phyloP scores from a whole-genome alignment of 345 rosid species.

The Ailanthus altissimus region DNA sequence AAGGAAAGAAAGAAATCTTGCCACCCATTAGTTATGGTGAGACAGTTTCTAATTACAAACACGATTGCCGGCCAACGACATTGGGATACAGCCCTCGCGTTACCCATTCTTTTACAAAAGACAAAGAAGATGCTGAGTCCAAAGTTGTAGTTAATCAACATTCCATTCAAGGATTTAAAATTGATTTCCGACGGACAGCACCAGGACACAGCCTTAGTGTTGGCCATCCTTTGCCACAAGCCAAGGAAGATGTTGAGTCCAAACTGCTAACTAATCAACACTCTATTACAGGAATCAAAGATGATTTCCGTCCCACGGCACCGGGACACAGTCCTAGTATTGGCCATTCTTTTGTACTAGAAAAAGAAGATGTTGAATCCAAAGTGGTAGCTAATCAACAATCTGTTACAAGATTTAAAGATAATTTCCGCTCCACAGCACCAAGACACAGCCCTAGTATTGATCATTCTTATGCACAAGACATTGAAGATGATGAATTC shows the following conservation, averaged over 20 bases:
- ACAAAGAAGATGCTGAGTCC: not conserved
- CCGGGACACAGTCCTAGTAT: conserved; percentile 47
- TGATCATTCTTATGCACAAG: conserved; percentile 30
- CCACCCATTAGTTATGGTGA: conserved; percentile 11
- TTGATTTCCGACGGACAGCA: conserved; percentile 48
- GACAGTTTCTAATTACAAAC: conserved; percentile 1
- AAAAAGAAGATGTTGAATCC: not conserved
- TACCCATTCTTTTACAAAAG: conserved; percentile 29
- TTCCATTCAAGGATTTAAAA: conserved; percentile 27
- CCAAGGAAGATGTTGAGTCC: not conserved
- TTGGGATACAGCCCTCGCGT: conserved; percentile 47
- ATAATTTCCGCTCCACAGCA: too few species aligned
- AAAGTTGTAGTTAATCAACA: not conserved
- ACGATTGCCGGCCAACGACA: conserved; percentile 33
- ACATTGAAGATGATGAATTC: conserved; percentile 2
- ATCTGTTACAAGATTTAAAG: too few species aligned
- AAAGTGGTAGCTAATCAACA: too few species aligned
- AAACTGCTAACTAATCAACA: conserved; percentile 3
- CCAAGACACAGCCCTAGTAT: conserved; percentile 13
- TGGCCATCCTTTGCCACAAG: conserved; percentile 29
- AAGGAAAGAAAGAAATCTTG: not conserved
- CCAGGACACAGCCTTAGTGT: conserved; percentile 50
- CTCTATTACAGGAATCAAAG: conserved; percentile 27
- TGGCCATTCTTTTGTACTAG: not conserved
- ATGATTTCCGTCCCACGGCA: conserved; percentile 47